Base-by-base conservation (phyloP, 2,329 filamentous ascomycete species). In the Monilinia laxa region DNA sequence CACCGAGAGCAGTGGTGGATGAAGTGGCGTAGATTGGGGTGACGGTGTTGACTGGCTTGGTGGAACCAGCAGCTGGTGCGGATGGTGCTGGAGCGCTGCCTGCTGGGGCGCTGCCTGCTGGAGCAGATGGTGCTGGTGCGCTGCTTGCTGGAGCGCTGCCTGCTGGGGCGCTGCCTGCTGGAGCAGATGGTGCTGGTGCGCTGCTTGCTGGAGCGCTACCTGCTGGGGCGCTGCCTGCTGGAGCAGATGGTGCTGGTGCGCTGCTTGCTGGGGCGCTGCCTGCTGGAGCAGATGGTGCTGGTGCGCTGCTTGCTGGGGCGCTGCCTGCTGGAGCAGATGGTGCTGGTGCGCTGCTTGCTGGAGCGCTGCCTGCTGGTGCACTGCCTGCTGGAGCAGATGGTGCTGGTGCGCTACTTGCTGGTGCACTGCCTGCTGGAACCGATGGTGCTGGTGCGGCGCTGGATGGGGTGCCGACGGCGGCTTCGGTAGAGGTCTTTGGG, bases 401-500 rank as follows among this genome's bases (percentile, higher is more conserved):
- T n/a, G n/a, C n/a, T n/a, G n/a, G n/a, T n/a, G n/a, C n/a, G n/a
- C n/a, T n/a, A n/a, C n/a, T n/a, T n/a, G n/a, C n/a, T n/a, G n/a
- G n/a, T n/a, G n/a, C n/a, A n/a, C n/a, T n/a, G n/a, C n/a, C n/a
- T n/a, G n/a, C n/a, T n/a, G n/a, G n/a, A n/a, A 49, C n/a, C 7
- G 42, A 45, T 20, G 42, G 12, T 20, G 38, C 5, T 47, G 9
- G n/a, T 35, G 58, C 18, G 6, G 3, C 25, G 53, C 49, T 58
- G 58, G 52, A 47, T 11, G 11, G 14, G 28, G 38, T 35, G 59
- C 18, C 12, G 42, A 45, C 14, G 42, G 14, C 31, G 7, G 31
- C 58, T 63, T 58, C 51, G 40, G 52, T 45, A 1, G 63, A 31
- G n/a, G 64, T 35, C 23, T 35, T 53, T 42, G 55, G 28, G 55